Base-by-base conservation (phyloP, 2,329 filamentous ascomycete genomes). In the Celoporthe dispersa region DNA sequence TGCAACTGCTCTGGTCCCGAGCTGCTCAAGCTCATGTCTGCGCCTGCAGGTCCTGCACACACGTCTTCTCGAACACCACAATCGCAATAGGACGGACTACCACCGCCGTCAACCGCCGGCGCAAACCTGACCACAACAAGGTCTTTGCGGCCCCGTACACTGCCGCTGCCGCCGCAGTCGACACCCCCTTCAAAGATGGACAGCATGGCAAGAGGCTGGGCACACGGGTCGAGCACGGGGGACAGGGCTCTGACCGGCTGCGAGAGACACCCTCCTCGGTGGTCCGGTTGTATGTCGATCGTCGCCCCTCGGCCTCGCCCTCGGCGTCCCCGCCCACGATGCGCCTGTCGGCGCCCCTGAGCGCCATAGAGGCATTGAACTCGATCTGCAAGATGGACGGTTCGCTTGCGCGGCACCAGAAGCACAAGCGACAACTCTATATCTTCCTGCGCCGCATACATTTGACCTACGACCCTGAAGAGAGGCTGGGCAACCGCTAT, bases 1-100 rank as follows among this genome's bases (percentile, higher is more conserved):
- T 94, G 92, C 88, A 88, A 80, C 84, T 85, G 73, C 78, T 93
- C 74, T 91, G 90, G 89, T 89, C 88, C 79, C 87, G 89, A 81
- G 87, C 88, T 81, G 84, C 86, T 76, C 87, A 87, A 84, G 85
- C 85, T 81, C 87, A 86, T 80, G 84, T 86, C 75, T 91, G 89
- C 81, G 85, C 85, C 80, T 92, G 89, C 81, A 84, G 86, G 74
- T 83, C 87, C 76, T 92, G 89, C 80, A 80, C 87, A 67, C 84
- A 85, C 68, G 81, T 82, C 66, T 77, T 82, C 66, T 77, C 85
- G 69, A 81, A 83, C 71, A 79, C 81, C 60, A 75, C 88, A 71
- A 81, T 81, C 60, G 75, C 88, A 71, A 81, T 84, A 71, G 84
- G 86, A 69, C 85, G 84, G 76, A 79, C 84, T 67, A 85, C 87